Percentiles rank a stretch among this genome's conserved stretches.
Evolutionary conservation across 352 stramenopile genomes (phyloP).

Genomic region (Globisporangium abappressorium): DNA sequence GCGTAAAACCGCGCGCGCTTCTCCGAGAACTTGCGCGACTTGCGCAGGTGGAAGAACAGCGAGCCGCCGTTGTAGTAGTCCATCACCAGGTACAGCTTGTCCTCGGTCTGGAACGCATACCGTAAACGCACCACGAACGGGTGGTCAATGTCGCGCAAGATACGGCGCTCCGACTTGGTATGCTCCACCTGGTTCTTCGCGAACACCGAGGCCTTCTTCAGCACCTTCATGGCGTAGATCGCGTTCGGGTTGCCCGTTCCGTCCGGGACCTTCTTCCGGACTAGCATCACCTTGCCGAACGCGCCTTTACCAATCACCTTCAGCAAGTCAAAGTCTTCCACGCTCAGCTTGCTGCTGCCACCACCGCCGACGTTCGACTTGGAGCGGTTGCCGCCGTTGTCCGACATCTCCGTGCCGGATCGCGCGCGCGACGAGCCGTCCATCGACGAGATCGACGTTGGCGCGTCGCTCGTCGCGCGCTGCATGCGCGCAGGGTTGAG

Average conservation of each 20-base stretch:
- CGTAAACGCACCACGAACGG: constrained; percentile 92
- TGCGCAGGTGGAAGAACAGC: constrained; percentile 91
- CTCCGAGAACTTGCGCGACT: constrained; percentile 88
- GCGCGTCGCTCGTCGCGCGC: constrained; percentile 58
- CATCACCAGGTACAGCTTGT: constrained; percentile 92
- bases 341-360: constrained; percentile 65
- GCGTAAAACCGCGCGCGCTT: constrained; percentile 89
- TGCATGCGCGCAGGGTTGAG: constrained; percentile 42
- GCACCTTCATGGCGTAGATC: constrained; percentile 93
- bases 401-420: constrained; percentile 78
- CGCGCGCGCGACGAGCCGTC: constrained; percentile 41
- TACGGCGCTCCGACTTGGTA: constrained; percentile 90
- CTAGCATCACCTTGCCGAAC: constrained; percentile 96
- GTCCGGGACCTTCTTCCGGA: constrained; percentile 89
- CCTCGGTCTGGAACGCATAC: constrained; percentile 93
- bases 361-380: constrained; percentile 38
- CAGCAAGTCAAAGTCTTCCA: constrained; percentile 94
- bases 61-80: constrained; percentile 93
- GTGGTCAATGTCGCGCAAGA: constrained; percentile 89
- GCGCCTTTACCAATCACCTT: constrained; percentile 95
- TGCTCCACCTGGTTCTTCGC: constrained; percentile 93
- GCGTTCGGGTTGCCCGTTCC: constrained; percentile 57
- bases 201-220: constrained; percentile 90
- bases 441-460: constrained; percentile 21
- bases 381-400: constrained; percentile 41